Base-by-base conservation (phyloP, 495 filamentous ascomycete species). In the Aspergillus hancockii region DNA sequence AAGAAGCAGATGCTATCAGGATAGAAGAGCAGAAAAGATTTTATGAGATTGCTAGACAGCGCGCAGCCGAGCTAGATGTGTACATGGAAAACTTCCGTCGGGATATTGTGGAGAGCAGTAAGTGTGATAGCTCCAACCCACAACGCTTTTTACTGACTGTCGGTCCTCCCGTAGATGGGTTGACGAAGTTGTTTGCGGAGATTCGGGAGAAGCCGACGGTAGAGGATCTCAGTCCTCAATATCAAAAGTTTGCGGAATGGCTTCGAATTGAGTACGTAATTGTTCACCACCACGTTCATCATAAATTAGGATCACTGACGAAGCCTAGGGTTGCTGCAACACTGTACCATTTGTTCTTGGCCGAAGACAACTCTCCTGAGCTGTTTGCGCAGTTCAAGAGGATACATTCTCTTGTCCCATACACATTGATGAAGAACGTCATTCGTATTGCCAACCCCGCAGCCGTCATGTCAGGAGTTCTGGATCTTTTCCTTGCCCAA, bases 211-310 rank as follows among this genome's bases (percentile, higher is more conserved):
- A 98, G 76, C 74, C 88, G 41, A 90, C 81, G 16, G 91, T 98
- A 49, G 82, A 85, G 60, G 92, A 98, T 62, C 82, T 98, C 22
- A 93, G 89, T 65, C 84, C 94, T 28, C 92, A 98, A 70, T 98
- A 98, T 70, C 89, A 94, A 65, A 98, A 98, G 67, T 98, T 98
- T 67, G 93, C 93, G 28, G 94, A 98, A 73, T 98, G 94, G 94
- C 79, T 98, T 50, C 88, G 95, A 28, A 98, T 98, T 66, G 94
- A 98, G 79, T 83, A 69, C 55, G 76, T 72, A 28, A 34, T 25
- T 12, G n/a, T 32, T 0, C 19, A 25, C 31, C 0, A 18, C 10
- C 5, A 8, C 14, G 12, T 31, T 10, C 3, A 18, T 31, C 49
- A 25, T 51, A 14, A n/a, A 21, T 34, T 8, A 18, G n/a, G 25